Evolutionary conservation across 345 rosid species (phyloP), one percentile per base, ranked within the genome.

Genomic region (Aquilaria malaccensis): DNA sequence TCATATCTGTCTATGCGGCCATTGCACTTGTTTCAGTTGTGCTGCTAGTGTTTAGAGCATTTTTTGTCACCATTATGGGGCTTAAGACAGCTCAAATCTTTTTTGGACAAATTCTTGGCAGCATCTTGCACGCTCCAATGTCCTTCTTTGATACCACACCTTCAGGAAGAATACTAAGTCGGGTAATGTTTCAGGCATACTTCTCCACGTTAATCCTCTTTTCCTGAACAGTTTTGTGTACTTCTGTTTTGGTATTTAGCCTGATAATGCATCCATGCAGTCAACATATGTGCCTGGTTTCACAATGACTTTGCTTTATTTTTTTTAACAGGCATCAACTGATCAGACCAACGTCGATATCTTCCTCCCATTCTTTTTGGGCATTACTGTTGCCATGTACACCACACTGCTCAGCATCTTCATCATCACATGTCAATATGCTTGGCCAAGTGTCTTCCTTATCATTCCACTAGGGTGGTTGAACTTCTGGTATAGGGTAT

Each of bases 111-210:
- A 89, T 93, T 58, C 95, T 93, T 72, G 68, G 63, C 47, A 89
- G 98, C 65, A 79, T 89, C 80, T 68, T 93, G 81, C 97, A 85
- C 7, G 97, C 98, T 11, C 98, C 98, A n/a, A 89, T 93, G 89
- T 89, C 97, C 1, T 93, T 93, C 72, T 93, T 93, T 31, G 98
- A 93, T 70, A 89, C 98, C 67, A 93, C 97, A 7, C 96, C 98
- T 64, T 93, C 97, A 0, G 98, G 98, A 73, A 84, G 97, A 76
- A 89, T 89, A 55, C 75, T 93, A 45, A 93, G 97, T 61, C 75
- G 98, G 81, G 98, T 93, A 72, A 79, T 83, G 59, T 62, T 33
- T 31, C 13, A 57, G 13, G 15, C 52, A 30, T 49, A 52, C 47
- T 30, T 15, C 29, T 56, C 37, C n/a, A 30, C 50, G 33, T 9